Evolutionary conservation across 495 filamentous ascomycete genomes (phyloP).

Genomic region (Penicillium paxilli): DNA sequence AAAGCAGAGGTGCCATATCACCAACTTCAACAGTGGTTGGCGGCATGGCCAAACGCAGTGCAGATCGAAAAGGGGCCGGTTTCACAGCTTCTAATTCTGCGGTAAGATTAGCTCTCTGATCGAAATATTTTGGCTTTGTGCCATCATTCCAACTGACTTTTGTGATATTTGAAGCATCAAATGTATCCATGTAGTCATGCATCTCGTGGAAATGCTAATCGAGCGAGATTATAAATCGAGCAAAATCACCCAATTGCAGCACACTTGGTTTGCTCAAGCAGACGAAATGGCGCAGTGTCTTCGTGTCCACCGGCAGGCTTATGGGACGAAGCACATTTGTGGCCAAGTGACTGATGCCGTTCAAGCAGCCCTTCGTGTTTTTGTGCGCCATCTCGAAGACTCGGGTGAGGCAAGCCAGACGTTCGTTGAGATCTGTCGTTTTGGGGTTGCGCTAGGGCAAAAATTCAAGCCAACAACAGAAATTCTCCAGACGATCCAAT

Average conservation of each 20-base stretch:
- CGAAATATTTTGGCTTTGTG: background rate
- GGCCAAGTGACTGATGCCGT: slow-evolving; percentile 34
- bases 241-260: slow-evolving; percentile 8
- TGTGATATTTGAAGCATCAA: slow-evolving; percentile 25
- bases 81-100: slow-evolving; percentile 37
- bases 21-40: slow-evolving; percentile 29
- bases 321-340: slow-evolving; percentile 36
- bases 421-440: slow-evolving; percentile 36
- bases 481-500: slow-evolving; percentile 26
- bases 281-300: slow-evolving; percentile 34
- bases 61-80: slow-evolving; percentile 24
- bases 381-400: slow-evolving; percentile 25
- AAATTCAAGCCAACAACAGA: slow-evolving; percentile 28
- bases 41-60: slow-evolving; percentile 21
- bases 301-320: slow-evolving; percentile 28
- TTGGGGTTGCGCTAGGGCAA: slow-evolving; percentile 28
- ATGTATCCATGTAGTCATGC: slow-evolving; percentile 27
- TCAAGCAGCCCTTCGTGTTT: slow-evolving; percentile 24
- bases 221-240: slow-evolving; percentile 14
- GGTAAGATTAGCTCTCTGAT: slow-evolving; percentile 27
- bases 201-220: slow-evolving; percentile 25
- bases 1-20: slow-evolving; percentile 20
- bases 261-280: slow-evolving; percentile 21
- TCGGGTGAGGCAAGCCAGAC: slow-evolving; percentile 21
- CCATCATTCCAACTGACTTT: background rate